Base-by-base conservation (phyloP, 306 rosid species). In the Dryas octopetala region DNA sequence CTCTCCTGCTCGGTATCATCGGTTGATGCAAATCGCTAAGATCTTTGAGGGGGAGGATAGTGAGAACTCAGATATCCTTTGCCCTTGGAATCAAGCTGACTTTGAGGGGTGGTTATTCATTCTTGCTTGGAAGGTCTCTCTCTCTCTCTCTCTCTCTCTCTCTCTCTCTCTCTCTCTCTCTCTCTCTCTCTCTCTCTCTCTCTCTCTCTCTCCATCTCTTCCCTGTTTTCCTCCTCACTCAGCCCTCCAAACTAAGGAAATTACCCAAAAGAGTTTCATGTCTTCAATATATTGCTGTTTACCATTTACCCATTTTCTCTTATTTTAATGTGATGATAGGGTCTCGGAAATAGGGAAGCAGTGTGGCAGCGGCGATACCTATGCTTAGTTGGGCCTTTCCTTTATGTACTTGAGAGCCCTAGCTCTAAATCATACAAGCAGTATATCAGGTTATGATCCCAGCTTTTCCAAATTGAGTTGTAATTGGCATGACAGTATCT, bases 1-100 rank as follows among this genome's bases (percentile, higher is more conserved):
- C 77, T 95, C 99, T 16, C 99, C 99, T 19, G 97, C 99, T 69
- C 91, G 99, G 69, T 95, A 90, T 89, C 97, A 95, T 83, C 89
- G 99, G 46, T 70, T 95, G 84, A 89, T 92, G 94, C 88, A 88
- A 84, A 88, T 95, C 11, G 79, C 85, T 62, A 95, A 92, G 86
- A 86, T 92, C 66, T 92, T 95, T 80, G 87, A 89, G 85, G 93
- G 77, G 78, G 85, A 83, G 79, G 92, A 88, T 82, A 76, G 47
- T 81, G 94, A 81, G 51, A 74, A 76, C 78, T 85, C 93, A n/a
- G 90, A 80, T 86, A 77, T 81, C 68, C 66, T 80, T 79, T 86
- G 61, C 78, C 92, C 96, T 58, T 92, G 97, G 97, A 76, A 87
- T 84, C 93, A 84, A 77, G 93, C 99, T 68, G 99, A 95, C 73